Base-by-base conservation (phyloP, 805 yeast genomes). In the Ogataea chonburiensis region DNA sequence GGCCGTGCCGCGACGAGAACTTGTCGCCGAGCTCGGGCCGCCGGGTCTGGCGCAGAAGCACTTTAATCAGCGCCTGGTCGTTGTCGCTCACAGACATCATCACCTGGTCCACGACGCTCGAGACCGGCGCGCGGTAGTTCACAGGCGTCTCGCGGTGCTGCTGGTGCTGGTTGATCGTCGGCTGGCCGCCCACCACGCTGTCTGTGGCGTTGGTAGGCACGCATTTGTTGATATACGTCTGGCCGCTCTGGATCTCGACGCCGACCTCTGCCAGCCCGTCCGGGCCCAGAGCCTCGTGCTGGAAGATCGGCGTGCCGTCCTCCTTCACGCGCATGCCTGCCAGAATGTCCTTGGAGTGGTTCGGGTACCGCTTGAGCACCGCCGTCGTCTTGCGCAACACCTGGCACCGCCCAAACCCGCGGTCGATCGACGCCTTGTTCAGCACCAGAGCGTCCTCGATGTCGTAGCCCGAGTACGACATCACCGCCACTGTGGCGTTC, bases 401-500 rank as follows among this genome's bases (percentile, higher is more conserved):
- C 65, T 93, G 98, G 68, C 98, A 93, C 51, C 98, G 80, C 26
- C 98, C 98, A 60, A 87, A 93, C 1, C 98, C 98, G 58, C 98
- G 76, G 57, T 93, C 98, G 38, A 93, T 73, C 0, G 96, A 86
- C 0, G 98, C 71, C 61, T 91, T 93, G 64, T 93, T 93, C 52
- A 93, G 67, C 14, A 93, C 97, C 57, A 93, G 72, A 5, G 98
- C 98, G 79, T 93, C 98, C 67, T 93, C 98, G 60, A 93, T 93
- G 85, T 93, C 98, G 60, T 93, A 93, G 46, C 98, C 98, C 0
- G 98, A 91, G 56, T 93, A 93, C 6, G 96, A 87, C 98, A 93
- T 93, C 24, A 93, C 98, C 2, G 98, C 98, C 40, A 93, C 98
- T 1, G 95, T 86, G 7, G 98, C 98, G 61, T 93, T 93, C 64